These are phyloP conservation scores for Tetrapisispora fleetii DNA, from an alignment of 805 yeast genomes.

Conservation along the genomic window DNA sequence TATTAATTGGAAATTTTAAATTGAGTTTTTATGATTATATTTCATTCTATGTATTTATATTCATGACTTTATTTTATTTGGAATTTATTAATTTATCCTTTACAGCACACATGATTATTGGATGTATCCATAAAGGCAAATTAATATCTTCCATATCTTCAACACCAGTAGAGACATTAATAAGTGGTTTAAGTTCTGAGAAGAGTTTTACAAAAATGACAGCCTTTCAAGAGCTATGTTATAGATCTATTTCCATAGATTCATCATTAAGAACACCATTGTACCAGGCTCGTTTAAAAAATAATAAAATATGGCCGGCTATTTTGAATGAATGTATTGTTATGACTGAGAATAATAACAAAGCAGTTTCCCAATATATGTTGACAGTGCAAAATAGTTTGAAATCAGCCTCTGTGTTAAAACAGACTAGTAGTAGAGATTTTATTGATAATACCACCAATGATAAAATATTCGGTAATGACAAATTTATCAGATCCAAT, in stretches of 20 bases:
- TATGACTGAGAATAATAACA: conserved; percentile 41
- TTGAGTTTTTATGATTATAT: conserved; percentile 22
- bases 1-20: conserved; percentile 35
- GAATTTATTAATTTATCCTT: conserved; percentile 50
- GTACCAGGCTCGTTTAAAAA: conserved; percentile 41
- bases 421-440: neutral
- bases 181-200: conserved; percentile 51
- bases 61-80: conserved; percentile 34
- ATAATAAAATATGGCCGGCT: conserved; percentile 45
- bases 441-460: neutral
- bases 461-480: conserved; percentile 2
- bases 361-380: conserved; percentile 26
- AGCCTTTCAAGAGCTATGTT: conserved; percentile 70
- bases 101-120: conserved; percentile 60
- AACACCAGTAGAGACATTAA: conserved; percentile 51
- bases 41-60: conserved; percentile 27
- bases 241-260: conserved; percentile 43
- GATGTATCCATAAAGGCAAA: conserved; percentile 59
- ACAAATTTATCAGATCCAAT: neutral
- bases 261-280: conserved; percentile 42
- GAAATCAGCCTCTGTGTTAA: neutral
- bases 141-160: conserved; percentile 49
- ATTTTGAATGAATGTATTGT: conserved; percentile 51
- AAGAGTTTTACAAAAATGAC: conserved; percentile 46
- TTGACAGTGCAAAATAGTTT: conserved; percentile 6